Conservation (phyloP, 2,329 filamentous ascomycete species). For the Proliferodiscus dingleyae region DNA sequence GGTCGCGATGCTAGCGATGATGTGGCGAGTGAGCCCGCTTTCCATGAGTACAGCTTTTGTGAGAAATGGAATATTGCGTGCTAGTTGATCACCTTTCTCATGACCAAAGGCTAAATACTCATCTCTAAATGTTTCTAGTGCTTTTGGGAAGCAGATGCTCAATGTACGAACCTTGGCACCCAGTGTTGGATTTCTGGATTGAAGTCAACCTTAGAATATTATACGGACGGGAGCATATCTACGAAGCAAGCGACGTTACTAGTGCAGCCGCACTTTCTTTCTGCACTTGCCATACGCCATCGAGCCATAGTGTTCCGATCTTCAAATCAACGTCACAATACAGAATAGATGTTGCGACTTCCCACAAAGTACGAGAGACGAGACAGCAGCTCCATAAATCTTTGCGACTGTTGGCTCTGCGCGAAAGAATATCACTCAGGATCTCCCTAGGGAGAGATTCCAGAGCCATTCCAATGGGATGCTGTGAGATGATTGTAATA, state of each 20-base stretch:
- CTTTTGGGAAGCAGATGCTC: not conserved
- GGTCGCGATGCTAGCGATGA: conserved; percentile 6
- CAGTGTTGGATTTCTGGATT: conserved; percentile 2
- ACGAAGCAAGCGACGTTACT: conserved; percentile 2
- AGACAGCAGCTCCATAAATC: conserved; percentile 7
- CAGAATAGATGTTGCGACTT: conserved; percentile 3
- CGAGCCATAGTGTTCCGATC: not conserved
- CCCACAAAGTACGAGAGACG: conserved; percentile 1
- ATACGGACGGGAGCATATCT: not conserved
- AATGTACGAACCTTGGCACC: conserved; percentile 5
- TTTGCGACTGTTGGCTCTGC: not conserved
- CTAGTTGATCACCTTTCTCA: conserved; percentile 1
- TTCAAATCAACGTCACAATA: conserved; percentile 4
- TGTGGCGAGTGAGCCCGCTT: conserved; percentile 3
- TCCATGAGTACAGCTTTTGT: conserved; percentile 2
- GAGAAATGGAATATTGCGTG: conserved; percentile 9
- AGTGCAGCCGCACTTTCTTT: not conserved
- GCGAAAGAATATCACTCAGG: conserved; percentile 1
- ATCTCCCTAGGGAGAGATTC: not conserved
- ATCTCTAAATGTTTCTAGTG: not conserved
- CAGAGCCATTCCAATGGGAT: not conserved
- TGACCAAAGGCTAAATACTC: conserved; percentile 2
- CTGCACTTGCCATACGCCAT: not conserved
- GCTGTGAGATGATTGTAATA: not conserved
- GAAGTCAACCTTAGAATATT: conserved; percentile 4